Base-by-base conservation (phyloP, 2,329 filamentous ascomycete genomes). In the Colletotrichum endophyticum region DNA sequence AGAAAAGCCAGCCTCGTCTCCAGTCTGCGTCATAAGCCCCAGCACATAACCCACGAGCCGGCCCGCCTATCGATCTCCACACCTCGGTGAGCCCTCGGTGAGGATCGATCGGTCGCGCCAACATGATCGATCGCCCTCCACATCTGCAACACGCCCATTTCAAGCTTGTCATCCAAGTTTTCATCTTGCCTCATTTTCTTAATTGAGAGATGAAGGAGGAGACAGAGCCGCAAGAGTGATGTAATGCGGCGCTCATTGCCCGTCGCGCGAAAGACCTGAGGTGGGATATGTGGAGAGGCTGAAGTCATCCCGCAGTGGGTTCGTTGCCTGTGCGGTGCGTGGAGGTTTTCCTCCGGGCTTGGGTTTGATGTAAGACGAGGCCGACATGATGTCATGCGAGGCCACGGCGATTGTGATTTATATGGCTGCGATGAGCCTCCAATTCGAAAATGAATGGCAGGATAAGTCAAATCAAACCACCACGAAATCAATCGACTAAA, bases 221-320 rank as follows among this genome's bases (percentile, higher is more conserved):
- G 11, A 56, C 7, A 34, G 44, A 44, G 28, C 5, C 25, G 34
- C 13, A 22, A 8, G 9, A 2, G 36, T 76, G 73, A 76, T 76
- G 73, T 76, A 76, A 76, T 76, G 30, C 16, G n/a, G 5, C n/a
- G 30, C 56, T 73, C 70, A 73, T 73, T 39, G n/a, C 36, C 27
- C 7, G 9, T 22, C 30, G 22, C 25, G 64, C 49, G 16, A 36
- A n/a, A 53, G 19, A 13, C 4, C 32, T 66, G 64, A 22, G 57
- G 73, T 49, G 34, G 56, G 57, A 63, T 62, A 28, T 76, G 73
- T 76, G 73, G 73, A 64, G 70, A 73, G 64, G 59, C 73, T 76
- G 73, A 76, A 76, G 73, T 76, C 73, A 76, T 76, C 32, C 70
- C 64, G 19, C 73, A 64, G 70, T 72, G 72, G 72, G 61, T 66